Conservation (phyloP, 306 rosid species). For the Medicago ruthenica region DNA sequence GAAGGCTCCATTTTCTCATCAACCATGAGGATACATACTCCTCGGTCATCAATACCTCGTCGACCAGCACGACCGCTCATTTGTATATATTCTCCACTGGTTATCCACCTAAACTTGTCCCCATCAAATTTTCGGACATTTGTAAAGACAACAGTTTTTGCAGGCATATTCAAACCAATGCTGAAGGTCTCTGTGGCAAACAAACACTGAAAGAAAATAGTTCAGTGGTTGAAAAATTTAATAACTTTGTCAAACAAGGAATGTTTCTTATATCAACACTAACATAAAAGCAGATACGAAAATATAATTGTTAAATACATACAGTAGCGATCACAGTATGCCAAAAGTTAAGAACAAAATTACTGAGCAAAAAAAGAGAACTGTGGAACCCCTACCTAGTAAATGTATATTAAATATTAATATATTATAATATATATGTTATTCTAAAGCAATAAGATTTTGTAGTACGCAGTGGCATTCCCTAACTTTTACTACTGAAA, state of each 20-base stretch:
- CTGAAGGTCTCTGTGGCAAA: constrained; percentile 99
- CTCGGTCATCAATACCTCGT: constrained; percentile 96
- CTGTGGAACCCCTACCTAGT: not conserved
- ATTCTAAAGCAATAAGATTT: constrained; percentile 27
- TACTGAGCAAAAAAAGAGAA: no score
- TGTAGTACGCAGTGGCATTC: constrained; percentile 1
- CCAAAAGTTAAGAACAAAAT: not conserved
- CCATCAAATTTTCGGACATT: constrained; percentile 96
- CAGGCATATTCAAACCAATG: constrained; percentile 99
- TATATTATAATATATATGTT: not conserved
- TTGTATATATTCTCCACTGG: constrained; percentile 96
- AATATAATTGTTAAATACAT: constrained; percentile 23
- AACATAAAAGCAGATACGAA: not conserved
- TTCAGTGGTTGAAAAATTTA: constrained; percentile 41
- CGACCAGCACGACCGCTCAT: constrained; percentile 99
- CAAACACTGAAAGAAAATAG: constrained; percentile 69
- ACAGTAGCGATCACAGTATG: constrained; percentile 27
- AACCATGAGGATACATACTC: constrained; percentile 94
- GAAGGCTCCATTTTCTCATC: constrained; percentile 97
- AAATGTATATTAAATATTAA: no score
- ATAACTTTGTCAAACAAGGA: constrained; percentile 26
- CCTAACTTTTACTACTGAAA: not conserved
- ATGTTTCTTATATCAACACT: not conserved
- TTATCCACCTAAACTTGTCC: constrained; percentile 92
- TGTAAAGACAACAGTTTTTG: constrained; percentile 97